phyloP scores from a whole-genome alignment of 148 eudicot genomes.

The Fagopyrum tataricum region DNA sequence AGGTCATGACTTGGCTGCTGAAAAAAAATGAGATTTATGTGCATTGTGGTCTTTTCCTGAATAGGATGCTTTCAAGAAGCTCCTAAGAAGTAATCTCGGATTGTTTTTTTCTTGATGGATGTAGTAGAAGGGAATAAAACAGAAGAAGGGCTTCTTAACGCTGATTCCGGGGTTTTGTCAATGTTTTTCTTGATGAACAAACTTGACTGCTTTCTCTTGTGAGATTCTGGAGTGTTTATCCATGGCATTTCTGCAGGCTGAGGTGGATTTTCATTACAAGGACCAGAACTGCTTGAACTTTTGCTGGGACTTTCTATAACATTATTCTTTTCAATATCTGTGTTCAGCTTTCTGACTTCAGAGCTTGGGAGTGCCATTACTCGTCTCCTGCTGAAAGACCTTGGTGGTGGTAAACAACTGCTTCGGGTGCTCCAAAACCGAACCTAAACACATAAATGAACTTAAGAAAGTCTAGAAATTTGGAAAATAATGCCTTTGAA shows the following conservation, averaged over 20 bases:
- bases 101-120: conserved; percentile 77
- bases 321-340: conserved; percentile 30
- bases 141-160: conserved; percentile 70
- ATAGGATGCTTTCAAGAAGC: not conserved
- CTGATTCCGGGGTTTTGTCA: conserved; percentile 59
- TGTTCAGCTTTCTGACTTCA: conserved; percentile 7
- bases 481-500: not conserved
- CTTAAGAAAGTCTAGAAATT: not conserved
- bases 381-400: conserved; percentile 55
- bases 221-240: conserved; percentile 45
- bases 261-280: conserved; percentile 17
- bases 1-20: not conserved
- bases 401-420: conserved; percentile 47
- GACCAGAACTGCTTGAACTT: conserved; percentile 21
- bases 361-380: conserved; percentile 35
- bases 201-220: conserved; percentile 23
- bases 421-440: conserved; percentile 64
- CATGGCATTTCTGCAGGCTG: conserved; percentile 32
- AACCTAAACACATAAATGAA: conserved; percentile 33
- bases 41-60: not conserved
- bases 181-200: conserved; percentile 28
- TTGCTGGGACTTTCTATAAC: conserved; percentile 21
- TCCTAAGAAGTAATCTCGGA: conserved; percentile 56
- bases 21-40: not conserved
- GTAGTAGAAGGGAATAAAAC: conserved; percentile 65